A percentile compares a stretch with the other conserved stretches of the same genome.
phyloP scores from a whole-genome alignment of 345 rosid genomes.

The Sonneratia caseolaris region DNA sequence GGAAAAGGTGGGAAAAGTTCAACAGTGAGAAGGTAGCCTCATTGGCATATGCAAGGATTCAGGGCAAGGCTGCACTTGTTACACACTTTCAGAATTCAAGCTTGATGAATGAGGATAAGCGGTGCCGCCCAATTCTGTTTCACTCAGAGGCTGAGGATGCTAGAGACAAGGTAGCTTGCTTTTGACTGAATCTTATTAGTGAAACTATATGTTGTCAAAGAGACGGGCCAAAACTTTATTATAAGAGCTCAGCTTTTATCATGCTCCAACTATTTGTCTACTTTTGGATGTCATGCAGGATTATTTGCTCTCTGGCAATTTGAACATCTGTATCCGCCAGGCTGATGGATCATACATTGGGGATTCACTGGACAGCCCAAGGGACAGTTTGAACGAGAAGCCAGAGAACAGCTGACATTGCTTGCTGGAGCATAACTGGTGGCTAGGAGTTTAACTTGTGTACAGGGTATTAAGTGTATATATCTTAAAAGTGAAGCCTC shows the following conservation, averaged over 20 bases:
- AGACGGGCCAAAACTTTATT: background rate
- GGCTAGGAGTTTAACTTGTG: background rate
- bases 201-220: background rate
- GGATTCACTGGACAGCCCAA: constrained; percentile 46
- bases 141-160: constrained; percentile 57
- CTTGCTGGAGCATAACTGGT: background rate
- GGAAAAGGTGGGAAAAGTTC: constrained; percentile 95
- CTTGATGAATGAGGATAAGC: constrained; percentile 77
- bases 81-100: constrained; percentile 86
- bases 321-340: constrained; percentile 57
- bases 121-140: constrained; percentile 70
- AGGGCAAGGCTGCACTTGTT: constrained; percentile 86
- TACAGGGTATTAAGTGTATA: background rate
- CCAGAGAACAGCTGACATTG: constrained; percentile 23
- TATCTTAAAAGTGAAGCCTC: background rate
- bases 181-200: background rate
- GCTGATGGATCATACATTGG: constrained; percentile 69
- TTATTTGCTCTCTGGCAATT: constrained; percentile 43
- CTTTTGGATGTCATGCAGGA: no score
- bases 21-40: constrained; percentile 94
- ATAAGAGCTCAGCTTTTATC: background rate
- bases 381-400: constrained; percentile 31
- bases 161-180: constrained; percentile 46
- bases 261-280: background rate
- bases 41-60: constrained; percentile 87